A percentile compares a stretch with the other conserved stretches of the same genome.
Evolutionary conservation across 2,329 filamentous ascomycete species (phyloP).

Genomic region (Herpotrichia juniperi): DNA sequence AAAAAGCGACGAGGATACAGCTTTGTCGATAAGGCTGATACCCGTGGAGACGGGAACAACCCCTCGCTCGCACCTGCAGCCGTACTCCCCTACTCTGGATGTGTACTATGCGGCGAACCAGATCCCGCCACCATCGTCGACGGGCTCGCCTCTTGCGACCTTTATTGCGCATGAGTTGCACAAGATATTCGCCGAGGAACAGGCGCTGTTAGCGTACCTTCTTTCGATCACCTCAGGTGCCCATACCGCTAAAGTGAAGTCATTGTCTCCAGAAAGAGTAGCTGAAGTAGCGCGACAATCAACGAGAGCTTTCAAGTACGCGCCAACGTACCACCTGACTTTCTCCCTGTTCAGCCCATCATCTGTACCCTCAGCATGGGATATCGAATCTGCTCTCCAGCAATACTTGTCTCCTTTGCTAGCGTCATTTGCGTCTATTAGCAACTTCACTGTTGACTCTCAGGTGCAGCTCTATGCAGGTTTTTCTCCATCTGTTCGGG

Average conservation of each 20-base stretch:
- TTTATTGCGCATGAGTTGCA: slow-evolving; percentile 82
- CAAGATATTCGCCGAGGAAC: slow-evolving; percentile 83
- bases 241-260: slow-evolving; percentile 54
- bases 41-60: slow-evolving; percentile 62
- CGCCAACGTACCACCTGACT: slow-evolving; percentile 91
- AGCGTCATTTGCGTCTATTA: slow-evolving; percentile 78
- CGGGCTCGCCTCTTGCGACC: slow-evolving; percentile 74
- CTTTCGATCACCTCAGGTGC: slow-evolving; percentile 53
- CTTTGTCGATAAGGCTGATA: slow-evolving; percentile 73
- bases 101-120: slow-evolving; percentile 76
- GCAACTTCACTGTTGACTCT: slow-evolving; percentile 94
- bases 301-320: slow-evolving; percentile 86
- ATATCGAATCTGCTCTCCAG: slow-evolving; percentile 80
- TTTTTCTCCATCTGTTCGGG: slow-evolving; percentile 66
- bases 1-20: slow-evolving; percentile 57
- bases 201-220: slow-evolving; percentile 70
- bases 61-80: slow-evolving; percentile 68
- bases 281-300: slow-evolving; percentile 70
- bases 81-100: slow-evolving; percentile 74
- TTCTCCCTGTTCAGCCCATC: slow-evolving; percentile 92
- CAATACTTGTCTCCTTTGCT: slow-evolving; percentile 84
- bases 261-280: slow-evolving; percentile 51
- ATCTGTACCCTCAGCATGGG: slow-evolving; percentile 82
- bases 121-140: slow-evolving; percentile 69
- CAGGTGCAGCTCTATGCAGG: slow-evolving; percentile 92